phyloP scores from a whole-genome alignment of 2,329 filamentous ascomycete species.

The Domatiomyces catenatus region DNA sequence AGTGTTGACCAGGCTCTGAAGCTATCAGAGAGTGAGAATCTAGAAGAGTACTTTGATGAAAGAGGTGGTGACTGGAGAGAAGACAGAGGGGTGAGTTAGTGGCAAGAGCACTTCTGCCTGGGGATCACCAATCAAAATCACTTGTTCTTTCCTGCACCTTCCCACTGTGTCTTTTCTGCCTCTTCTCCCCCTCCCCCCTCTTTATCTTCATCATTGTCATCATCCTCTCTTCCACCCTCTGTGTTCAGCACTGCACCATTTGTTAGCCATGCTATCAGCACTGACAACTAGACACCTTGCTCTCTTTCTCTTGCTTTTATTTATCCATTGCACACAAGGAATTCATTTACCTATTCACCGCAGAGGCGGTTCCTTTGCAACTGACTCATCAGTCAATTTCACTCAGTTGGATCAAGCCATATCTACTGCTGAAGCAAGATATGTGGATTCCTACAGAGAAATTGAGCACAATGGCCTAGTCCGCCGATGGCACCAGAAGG shows the following conservation, averaged over 20 bases:
- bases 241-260: neutral
- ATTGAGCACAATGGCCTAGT: constrained; percentile 20
- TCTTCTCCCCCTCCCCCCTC: neutral
- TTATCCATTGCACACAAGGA: neutral
- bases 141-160: neutral
- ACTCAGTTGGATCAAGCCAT: constrained; percentile 15
- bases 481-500: constrained; percentile 15
- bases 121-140: neutral
- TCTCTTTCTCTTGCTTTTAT: neutral
- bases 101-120: neutral
- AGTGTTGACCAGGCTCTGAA: constrained; percentile 74
- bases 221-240: neutral
- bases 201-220: neutral
- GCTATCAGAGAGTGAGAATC: constrained; percentile 58
- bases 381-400: constrained; percentile 14
- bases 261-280: neutral
- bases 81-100: neutral
- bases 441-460: constrained; percentile 18
- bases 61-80: constrained; percentile 3
- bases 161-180: neutral
- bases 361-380: constrained; percentile 10
- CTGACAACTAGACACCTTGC: neutral
- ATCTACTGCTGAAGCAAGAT: constrained; percentile 14
- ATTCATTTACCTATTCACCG: constrained; percentile 12
- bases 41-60: constrained; percentile 23